Conservation (phyloP, 371 early-diverging fungal genomes). For the Chytridiales sp. region DNA sequence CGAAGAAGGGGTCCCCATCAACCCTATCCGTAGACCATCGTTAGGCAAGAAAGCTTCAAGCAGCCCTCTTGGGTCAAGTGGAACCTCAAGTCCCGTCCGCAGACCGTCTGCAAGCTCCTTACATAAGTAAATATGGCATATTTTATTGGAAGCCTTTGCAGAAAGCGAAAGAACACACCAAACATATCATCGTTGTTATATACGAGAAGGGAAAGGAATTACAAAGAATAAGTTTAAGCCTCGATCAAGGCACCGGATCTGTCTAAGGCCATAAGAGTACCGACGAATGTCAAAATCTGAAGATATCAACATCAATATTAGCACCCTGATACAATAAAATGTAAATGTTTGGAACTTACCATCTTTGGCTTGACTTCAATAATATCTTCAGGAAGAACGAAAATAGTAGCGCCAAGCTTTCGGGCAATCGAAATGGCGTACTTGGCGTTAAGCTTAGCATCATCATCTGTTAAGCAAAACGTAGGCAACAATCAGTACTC, state of each 20-base stretch:
- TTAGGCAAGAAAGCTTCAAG: no score
- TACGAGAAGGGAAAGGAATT: no score
- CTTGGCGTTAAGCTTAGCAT: slow-evolving; percentile 86
- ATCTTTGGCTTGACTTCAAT: slow-evolving; percentile 90
- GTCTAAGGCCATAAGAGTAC: slow-evolving; percentile 75
- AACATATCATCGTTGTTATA: no score
- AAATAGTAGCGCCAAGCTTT: slow-evolving; percentile 97
- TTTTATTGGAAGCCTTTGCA: no score
- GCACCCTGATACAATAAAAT: background rate
- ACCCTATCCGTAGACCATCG: no score
- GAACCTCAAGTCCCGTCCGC: no score
- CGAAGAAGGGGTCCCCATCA: slow-evolving; percentile 15
- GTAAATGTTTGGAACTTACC: slow-evolving; percentile 45
- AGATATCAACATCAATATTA: background rate
- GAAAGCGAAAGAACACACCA: no score
- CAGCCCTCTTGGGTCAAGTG: no score
- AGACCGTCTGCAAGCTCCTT: no score
- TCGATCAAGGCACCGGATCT: slow-evolving; percentile 16
- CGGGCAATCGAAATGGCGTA: slow-evolving; percentile 96
- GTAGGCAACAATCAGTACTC: background rate
- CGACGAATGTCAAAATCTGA: slow-evolving; percentile 86
- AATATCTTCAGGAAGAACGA: slow-evolving; percentile 95
- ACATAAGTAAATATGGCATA: no score
- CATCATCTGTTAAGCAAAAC: slow-evolving; percentile 65
- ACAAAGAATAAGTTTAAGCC: background rate